Evolutionary conservation across 164 flowering plant genomes (phyloP), one percentile per base, ranked within the genome.

Genomic region (Stephania japonica): DNA sequence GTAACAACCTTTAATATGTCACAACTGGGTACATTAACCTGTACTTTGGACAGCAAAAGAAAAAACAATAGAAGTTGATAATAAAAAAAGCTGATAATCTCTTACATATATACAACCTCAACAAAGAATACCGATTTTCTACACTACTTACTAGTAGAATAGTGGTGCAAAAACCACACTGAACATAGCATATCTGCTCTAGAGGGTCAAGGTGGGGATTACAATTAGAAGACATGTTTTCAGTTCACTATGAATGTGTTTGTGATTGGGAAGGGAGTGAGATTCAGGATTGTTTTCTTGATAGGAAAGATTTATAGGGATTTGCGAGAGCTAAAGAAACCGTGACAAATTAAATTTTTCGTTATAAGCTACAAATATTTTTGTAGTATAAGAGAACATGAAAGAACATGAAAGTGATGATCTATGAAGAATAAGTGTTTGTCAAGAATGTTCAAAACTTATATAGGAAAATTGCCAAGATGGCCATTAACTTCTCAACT

Each of bases 11-110:
- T 89, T 49, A 89, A 78, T 82, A 92, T 73, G 85, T 89, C 86
- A 80, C 85, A 83, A 69, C 78, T 78, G 72, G 98, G 97, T 26
- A 94, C 98, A 83, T 87, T 85, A 12, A 94, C 97, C 98, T 94
- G 83, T 81, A 81, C 47, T 56, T 67, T 50, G 6, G 7, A 25
- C 65, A 47, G 21, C 26, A 66, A 6, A 67, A 44, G 38, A 32
- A 59, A 21, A 12, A 67, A 6, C 56, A 72, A n/a, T 63, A 61
- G 53, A 56, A 14, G 18, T 56, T 16, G 19, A 56, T 7, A 14
- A 56, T 7, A 14, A 56, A 56, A 56, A 56, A 0, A 7, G 53
- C 53, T 47, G 53, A 11, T 47, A 47, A 4, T 16, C 53, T 56
- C 21, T 16, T 56, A 14, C 16, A 47, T 47, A n/a, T 56, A 56